These are phyloP conservation scores for Daldinia sp. DNA, from an alignment of 2,329 filamentous ascomycete species.

Conservation along the genomic window DNA sequence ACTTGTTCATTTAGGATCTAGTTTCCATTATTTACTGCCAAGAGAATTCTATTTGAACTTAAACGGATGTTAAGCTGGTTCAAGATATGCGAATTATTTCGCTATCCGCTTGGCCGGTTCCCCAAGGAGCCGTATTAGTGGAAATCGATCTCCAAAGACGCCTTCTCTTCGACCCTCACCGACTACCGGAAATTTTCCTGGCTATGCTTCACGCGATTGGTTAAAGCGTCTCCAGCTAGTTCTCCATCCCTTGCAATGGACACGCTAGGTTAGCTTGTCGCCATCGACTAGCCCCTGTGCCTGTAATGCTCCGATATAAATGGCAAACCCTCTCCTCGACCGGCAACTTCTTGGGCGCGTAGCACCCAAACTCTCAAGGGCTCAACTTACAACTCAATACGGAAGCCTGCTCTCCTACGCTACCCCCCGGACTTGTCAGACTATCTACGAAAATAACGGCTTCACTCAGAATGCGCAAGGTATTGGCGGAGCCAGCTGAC, in stretches of 20 bases:
- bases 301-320: conserved; percentile 34
- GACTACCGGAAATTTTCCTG: conserved; percentile 32
- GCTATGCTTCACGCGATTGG: conserved; percentile 32
- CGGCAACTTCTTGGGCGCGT: conserved; percentile 6
- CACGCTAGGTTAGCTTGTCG: conserved; percentile 35
- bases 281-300: conserved; percentile 36
- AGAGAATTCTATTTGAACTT: background rate
- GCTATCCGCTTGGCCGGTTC: conserved; percentile 4
- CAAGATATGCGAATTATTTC: background rate
- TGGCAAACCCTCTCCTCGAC: conserved; percentile 27
- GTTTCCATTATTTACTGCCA: background rate
- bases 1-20: background rate
- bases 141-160: conserved; percentile 26
- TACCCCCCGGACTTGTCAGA: conserved; percentile 7
- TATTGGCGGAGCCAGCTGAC: conserved; percentile 40
- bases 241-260: conserved; percentile 30
- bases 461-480: conserved; percentile 29
- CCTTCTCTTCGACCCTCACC: conserved; percentile 31
- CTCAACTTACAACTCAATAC: conserved; percentile 13
- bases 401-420: conserved; percentile 12
- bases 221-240: conserved; percentile 30
- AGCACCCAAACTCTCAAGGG: conserved; percentile 3
- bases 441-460: conserved; percentile 9
- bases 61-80: background rate
- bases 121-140: conserved; percentile 27